These are phyloP conservation scores for Sordariomycetes sp. DNA, from an alignment of 2,329 filamentous ascomycete species.

Conservation along the genomic window DNA sequence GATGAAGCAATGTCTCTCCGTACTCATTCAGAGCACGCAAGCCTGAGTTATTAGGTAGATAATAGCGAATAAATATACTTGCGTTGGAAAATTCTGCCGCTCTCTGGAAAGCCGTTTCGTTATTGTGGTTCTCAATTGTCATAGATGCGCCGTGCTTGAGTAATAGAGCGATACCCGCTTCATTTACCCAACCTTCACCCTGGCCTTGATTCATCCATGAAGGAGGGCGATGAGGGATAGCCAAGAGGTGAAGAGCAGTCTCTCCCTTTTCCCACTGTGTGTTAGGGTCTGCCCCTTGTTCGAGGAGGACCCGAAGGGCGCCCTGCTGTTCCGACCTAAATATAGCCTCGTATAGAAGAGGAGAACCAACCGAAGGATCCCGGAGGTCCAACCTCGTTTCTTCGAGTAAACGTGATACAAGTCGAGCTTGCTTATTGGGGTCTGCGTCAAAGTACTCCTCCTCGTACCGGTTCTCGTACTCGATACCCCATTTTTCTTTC, in stretches of 20 bases:
- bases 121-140: slow-evolving; percentile 8
- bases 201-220: neutral
- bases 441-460: too few relatives aligned
- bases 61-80: slow-evolving; percentile 5
- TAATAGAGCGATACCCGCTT: slow-evolving; percentile 9
- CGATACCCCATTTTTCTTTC: too few relatives aligned
- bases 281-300: slow-evolving; percentile 15
- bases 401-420: too few relatives aligned
- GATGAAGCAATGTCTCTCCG: slow-evolving; percentile 17
- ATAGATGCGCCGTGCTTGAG: slow-evolving; percentile 11
- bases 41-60: slow-evolving; percentile 1
- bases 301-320: slow-evolving; percentile 12
- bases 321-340: too few relatives aligned
- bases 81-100: slow-evolving; percentile 9
- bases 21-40: slow-evolving; percentile 7
- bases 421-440: too few relatives aligned
- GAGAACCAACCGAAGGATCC: too few relatives aligned
- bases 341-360: too few relatives aligned
- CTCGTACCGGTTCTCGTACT: too few relatives aligned
- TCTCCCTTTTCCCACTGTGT: slow-evolving; percentile 3
- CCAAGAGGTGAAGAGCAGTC: slow-evolving; percentile 13
- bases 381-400: too few relatives aligned
- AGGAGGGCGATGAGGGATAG: slow-evolving; percentile 2
- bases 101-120: slow-evolving; percentile 13
- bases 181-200: slow-evolving; percentile 1